Percentiles rank a stretch among this genome's conserved stretches.
These are phyloP conservation scores for Calamus simplicifolius DNA, from an alignment of 176 grass and related monocot genomes.

Conservation along the genomic window DNA sequence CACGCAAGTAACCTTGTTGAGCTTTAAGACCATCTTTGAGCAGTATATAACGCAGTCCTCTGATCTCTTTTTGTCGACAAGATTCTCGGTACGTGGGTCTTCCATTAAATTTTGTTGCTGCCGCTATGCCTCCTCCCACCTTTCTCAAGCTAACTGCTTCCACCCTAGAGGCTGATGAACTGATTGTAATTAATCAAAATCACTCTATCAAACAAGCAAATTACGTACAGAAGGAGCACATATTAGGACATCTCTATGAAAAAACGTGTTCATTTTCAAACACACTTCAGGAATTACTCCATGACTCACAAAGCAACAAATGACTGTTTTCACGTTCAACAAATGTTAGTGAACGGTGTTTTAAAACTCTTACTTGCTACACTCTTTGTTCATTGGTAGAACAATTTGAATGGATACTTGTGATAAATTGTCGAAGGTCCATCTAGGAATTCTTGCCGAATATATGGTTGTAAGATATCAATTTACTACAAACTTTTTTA, in stretches of 20 bases:
- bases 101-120: conserved; percentile 73
- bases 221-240: not conserved
- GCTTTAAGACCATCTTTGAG: conserved; percentile 62
- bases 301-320: too few relatives aligned
- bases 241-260: not conserved
- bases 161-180: conserved; percentile 53
- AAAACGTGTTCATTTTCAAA: too few relatives aligned
- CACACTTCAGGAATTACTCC: too few relatives aligned
- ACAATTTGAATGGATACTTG: conserved; percentile 84
- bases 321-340: too few relatives aligned
- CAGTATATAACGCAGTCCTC: conserved; percentile 39
- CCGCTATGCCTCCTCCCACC: conserved; percentile 47
- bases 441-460: conserved; percentile 80
- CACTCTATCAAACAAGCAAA: not conserved
- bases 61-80: conserved; percentile 44
- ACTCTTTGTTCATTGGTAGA: conserved; percentile 65
- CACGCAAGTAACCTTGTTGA: conserved; percentile 75
- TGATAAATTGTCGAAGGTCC: conserved; percentile 65
- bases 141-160: conserved; percentile 54
- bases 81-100: conserved; percentile 57
- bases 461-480: conserved; percentile 50
- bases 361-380: conserved; percentile 34
- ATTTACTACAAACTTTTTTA: not conserved
- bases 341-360: not conserved
- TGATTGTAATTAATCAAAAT: conserved; percentile 26